phyloP scores from a whole-genome alignment of 805 yeast genomes.

The Wickerhamomyces canadensis region DNA sequence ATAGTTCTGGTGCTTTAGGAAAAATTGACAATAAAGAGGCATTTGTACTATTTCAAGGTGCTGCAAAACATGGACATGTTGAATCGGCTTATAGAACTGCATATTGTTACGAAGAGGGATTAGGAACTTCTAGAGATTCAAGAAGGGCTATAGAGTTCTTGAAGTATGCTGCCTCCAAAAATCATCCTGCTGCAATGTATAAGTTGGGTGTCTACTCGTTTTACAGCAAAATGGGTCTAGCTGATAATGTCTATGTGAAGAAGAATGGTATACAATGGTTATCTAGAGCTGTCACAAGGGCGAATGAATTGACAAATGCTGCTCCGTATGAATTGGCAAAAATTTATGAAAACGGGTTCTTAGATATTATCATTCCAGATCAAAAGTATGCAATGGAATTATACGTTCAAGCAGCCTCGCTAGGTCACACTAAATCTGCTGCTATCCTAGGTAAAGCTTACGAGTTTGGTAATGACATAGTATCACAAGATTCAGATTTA shows the following conservation, averaged over 20 bases:
- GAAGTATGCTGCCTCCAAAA: conserved; percentile 81
- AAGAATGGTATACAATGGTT: conserved; percentile 92
- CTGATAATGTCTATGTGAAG: conserved; percentile 60
- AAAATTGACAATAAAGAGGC: conserved; percentile 76
- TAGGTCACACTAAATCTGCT: conserved; percentile 80
- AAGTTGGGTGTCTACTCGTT: conserved; percentile 85
- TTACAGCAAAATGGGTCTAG: conserved; percentile 78
- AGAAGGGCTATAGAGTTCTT: conserved; percentile 78
- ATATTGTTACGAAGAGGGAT: conserved; percentile 86
- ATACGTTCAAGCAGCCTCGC: conserved; percentile 81
- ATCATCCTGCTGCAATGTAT: conserved; percentile 96
- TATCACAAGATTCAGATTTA: conserved; percentile 74
- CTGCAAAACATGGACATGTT: conserved; percentile 90
- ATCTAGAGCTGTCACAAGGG: conserved; percentile 76
- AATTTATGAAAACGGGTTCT: conserved; percentile 77
- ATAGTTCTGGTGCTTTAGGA: conserved; percentile 78
- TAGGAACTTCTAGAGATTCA: conserved; percentile 87
- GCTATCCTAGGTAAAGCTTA: conserved; percentile 76
- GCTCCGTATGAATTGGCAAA: conserved; percentile 92
- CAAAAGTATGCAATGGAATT: conserved; percentile 77
- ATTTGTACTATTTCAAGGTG: conserved; percentile 69
- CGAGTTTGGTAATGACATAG: conserved; percentile 62
- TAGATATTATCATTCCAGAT: conserved; percentile 84
- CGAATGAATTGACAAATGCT: conserved; percentile 80
- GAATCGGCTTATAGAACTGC: conserved; percentile 92